Percentiles rank a stretch among this genome's conserved stretches.
Conservation (phyloP, 148 eudicot genomes). For the Bassia scoparia region DNA sequence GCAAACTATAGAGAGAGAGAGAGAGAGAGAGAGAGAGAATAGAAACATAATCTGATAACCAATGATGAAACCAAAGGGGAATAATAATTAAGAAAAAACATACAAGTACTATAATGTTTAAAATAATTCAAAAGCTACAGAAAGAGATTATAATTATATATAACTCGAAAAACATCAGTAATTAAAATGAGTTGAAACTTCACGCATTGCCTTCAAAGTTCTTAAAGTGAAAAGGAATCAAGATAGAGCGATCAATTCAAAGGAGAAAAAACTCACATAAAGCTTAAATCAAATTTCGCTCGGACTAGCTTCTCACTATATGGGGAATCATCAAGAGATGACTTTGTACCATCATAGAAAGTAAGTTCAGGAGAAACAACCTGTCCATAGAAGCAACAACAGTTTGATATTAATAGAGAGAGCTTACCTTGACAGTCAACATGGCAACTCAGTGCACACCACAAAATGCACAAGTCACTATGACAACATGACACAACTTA, state of each 20-base stretch:
- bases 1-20: too few relatives aligned
- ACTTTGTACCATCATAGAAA: conserved; percentile 89
- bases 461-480: background rate
- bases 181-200: background rate
- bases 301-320: conserved; percentile 95
- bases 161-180: background rate
- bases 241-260: conserved; percentile 1
- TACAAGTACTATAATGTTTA: background rate
- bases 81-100: background rate
- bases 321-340: conserved; percentile 69
- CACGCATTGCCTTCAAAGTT: background rate
- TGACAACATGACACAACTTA: background rate
- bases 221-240: background rate
- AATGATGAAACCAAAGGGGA: too few relatives aligned
- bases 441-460: background rate
- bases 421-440: background rate
- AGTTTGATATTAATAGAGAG: background rate
- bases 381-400: conserved; percentile 33
- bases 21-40: too few relatives aligned
- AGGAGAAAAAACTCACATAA: conserved; percentile 59
- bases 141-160: background rate
- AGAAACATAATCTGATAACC: too few relatives aligned
- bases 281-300: conserved; percentile 84
- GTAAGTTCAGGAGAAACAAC: conserved; percentile 95
- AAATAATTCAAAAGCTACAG: too few relatives aligned